These are phyloP conservation scores for Emergomyces pasteurianus DNA, from an alignment of 2,329 filamentous ascomycete species.

Conservation along the genomic window DNA sequence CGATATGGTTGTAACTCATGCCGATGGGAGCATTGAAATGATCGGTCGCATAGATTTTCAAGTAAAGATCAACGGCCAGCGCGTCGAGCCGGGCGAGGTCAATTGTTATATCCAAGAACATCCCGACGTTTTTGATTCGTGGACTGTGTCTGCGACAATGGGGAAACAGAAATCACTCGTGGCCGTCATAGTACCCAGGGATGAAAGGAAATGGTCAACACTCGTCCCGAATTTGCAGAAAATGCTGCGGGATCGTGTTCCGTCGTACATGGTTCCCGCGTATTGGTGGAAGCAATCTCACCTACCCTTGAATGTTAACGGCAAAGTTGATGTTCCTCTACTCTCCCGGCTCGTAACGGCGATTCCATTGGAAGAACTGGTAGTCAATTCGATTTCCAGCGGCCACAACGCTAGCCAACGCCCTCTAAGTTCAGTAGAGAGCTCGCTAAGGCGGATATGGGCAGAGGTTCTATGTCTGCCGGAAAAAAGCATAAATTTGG, in stretches of 20 bases:
- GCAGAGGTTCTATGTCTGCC: slow-evolving; percentile 4
- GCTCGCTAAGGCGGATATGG: not conserved
- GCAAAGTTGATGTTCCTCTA: not conserved
- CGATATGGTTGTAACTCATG: slow-evolving; percentile 10
- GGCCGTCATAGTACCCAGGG: not conserved
- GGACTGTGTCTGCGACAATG: not conserved
- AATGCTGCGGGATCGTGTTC: slow-evolving; percentile 17
- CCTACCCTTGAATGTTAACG: not conserved
- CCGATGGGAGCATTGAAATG: slow-evolving; percentile 11
- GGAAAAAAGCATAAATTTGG: slow-evolving; percentile 1
- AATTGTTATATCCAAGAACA: slow-evolving; percentile 8
- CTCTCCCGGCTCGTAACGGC: not conserved
- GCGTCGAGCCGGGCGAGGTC: slow-evolving; percentile 35
- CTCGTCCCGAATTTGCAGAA: slow-evolving; percentile 1
- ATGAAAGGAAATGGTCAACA: not conserved
- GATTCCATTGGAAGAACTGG: not conserved
- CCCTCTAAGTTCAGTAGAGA: not conserved
- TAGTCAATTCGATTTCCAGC: not conserved
- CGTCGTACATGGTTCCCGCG: slow-evolving; percentile 35
- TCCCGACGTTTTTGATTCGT: not conserved
- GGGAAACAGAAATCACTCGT: not conserved
- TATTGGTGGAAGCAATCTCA: slow-evolving; percentile 26
- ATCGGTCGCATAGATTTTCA: slow-evolving; percentile 9
- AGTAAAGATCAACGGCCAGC: slow-evolving; percentile 10
- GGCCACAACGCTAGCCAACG: not conserved